Evolutionary conservation across 2,329 filamentous ascomycete species (phyloP).

Genomic region (Clarireedia sp.): DNA sequence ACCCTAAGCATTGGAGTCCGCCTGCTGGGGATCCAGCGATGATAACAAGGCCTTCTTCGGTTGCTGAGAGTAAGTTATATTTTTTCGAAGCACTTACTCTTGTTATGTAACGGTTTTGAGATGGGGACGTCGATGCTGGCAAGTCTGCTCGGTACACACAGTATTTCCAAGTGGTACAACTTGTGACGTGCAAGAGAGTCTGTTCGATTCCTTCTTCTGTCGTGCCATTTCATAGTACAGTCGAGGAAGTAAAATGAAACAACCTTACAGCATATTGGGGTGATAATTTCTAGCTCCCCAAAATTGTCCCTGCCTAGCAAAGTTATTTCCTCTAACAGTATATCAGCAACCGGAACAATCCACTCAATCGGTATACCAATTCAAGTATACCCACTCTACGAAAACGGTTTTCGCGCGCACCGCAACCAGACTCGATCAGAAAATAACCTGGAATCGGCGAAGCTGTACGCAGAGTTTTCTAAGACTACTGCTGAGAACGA

Average conservation of each 20-base stretch:
- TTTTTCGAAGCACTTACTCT: neutral
- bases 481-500: constrained; percentile 44
- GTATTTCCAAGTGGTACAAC: too few relatives aligned
- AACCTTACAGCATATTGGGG: too few relatives aligned
- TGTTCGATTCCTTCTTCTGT: too few relatives aligned
- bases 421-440: constrained; percentile 43
- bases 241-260: too few relatives aligned
- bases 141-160: too few relatives aligned
- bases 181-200: too few relatives aligned
- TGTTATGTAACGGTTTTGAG: neutral
- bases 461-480: constrained; percentile 54
- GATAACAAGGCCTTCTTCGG: neutral
- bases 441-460: constrained; percentile 51
- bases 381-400: constrained; percentile 60
- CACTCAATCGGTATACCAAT: constrained; percentile 56
- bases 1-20: constrained; percentile 1
- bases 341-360: constrained; percentile 43
- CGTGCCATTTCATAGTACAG: too few relatives aligned
- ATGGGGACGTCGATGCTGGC: too few relatives aligned
- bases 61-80: neutral
- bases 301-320: too few relatives aligned
- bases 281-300: too few relatives aligned
- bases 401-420: constrained; percentile 53
- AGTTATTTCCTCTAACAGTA: neutral
- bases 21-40: neutral